Base-by-base conservation (phyloP, 495 filamentous ascomycete species). In the Aspergillus sclerotioniger region DNA sequence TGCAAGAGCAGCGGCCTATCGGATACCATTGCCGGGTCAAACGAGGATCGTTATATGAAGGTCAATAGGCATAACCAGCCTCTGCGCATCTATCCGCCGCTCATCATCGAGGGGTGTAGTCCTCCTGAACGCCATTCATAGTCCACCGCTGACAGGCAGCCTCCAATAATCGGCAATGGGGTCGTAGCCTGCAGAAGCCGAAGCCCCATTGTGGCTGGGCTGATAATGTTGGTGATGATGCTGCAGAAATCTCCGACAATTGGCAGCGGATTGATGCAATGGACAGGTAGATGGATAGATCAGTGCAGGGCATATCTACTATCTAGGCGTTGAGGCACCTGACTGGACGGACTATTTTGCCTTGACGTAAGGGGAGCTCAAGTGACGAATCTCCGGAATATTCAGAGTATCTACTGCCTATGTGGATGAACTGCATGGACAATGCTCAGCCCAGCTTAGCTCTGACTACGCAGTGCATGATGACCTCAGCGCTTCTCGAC, bases 251-350 rank as follows among this genome's bases (percentile, higher is more conserved):
- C 52, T 62, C 60, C 60, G 60, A 58, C 9, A 21, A 31, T 53
- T 21, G 17, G 48, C 39, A 33, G 45, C n/a, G 58, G 60, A 58
- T 53, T 52, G 55, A 58, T 62, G 48, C 46, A 62, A 35, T 62
- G 48, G 60, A 62, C 51, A 58, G 51, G 58, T 62, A 25, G 25
- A 62, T 62, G 55, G 51, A 62, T 62, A 25, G 25, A 62, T 62
- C 60, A 47, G 25, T 46, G 51, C 6, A 43, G 44, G 28, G 54
- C 12, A 19, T 13, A 43, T 12, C 20, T n/a, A 7, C n/a, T 16
- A 2, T 7, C 15, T 39, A 39, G n/a, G 37, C 46, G 50, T 25
- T 31, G 29, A 45, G 41, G 20, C 45, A 48, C 9, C 20, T 25
- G 46, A 41, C 37, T 41, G 37, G 37, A 41, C 37, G 37, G 37